A percentile compares a stretch with the other conserved stretches of the same genome.
phyloP scores from a whole-genome alignment of 768 basidiomycete species.

The Collybia nuda region DNA sequence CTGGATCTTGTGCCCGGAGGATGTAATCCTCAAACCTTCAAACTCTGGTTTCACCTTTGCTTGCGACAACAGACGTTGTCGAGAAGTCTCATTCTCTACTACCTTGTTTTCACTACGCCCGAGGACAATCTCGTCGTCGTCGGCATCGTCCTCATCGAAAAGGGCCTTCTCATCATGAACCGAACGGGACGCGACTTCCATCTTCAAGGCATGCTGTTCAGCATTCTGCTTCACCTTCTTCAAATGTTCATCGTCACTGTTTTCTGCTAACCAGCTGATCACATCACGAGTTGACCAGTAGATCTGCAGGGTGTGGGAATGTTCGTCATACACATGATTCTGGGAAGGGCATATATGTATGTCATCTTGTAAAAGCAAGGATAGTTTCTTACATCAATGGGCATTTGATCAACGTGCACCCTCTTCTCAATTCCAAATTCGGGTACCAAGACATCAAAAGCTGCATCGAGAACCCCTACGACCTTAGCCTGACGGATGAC shows the following conservation, averaged over 20 bases:
- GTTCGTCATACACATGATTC: conserved; percentile 97
- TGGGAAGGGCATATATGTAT: conserved; percentile 32
- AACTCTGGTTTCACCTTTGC: conserved; percentile 77
- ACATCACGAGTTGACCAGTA: conserved; percentile 97
- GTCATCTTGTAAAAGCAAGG: not conserved
- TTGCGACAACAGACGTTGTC: conserved; percentile 76
- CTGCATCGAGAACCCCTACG: conserved; percentile 93
- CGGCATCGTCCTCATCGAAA: conserved; percentile 85
- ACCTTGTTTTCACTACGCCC: conserved; percentile 22
- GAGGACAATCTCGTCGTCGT: conserved; percentile 73
- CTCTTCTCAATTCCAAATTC: conserved; percentile 99
- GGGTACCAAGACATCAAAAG: conserved; percentile 93
- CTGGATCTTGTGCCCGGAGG: conserved; percentile 90
- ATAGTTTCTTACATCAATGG: conserved; percentile 73
- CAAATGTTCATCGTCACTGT: conserved; percentile 94
- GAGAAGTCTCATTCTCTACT: conserved; percentile 58
- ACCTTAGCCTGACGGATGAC: conserved; percentile 95
- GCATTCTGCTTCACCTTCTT: conserved; percentile 93
- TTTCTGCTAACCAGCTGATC: conserved; percentile 92
- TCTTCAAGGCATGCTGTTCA: conserved; percentile 87
- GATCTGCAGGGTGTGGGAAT: conserved; percentile 86
- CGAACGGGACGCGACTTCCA: conserved; percentile 86
- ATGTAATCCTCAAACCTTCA: conserved; percentile 74
- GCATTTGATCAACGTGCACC: conserved; percentile 99
- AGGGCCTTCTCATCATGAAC: conserved; percentile 85